Evolutionary conservation across 139 green algal genomes (phyloP).

Genomic region (Micractinium conductrix): DNA sequence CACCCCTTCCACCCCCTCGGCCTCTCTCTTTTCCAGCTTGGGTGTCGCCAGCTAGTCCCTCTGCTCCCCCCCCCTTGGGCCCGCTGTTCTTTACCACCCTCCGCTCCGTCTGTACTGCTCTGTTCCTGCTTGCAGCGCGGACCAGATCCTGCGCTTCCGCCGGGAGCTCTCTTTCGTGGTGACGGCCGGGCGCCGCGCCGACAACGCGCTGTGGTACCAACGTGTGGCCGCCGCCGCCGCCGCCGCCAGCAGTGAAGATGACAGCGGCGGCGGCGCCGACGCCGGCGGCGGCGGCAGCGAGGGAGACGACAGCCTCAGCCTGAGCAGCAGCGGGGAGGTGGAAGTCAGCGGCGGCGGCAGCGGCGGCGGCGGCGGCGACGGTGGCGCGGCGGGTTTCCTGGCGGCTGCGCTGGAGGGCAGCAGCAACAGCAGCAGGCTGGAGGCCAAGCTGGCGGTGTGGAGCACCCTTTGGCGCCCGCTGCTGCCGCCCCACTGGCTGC

Average conservation of each 20-base stretch:
- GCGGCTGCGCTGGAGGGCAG: slow-evolving; percentile 27
- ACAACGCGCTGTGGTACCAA: slow-evolving; percentile 31
- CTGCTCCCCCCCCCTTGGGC: not conserved
- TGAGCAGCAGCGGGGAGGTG: not conserved
- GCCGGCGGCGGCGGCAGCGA: not conserved
- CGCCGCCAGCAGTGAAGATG: not conserved
- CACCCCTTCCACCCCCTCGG: too few relatives aligned
- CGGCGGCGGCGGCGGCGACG: not conserved
- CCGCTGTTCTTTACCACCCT: not conserved
- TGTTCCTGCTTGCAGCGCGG: slow-evolving; percentile 1
- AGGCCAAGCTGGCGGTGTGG: slow-evolving; percentile 37
- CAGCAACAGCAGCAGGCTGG: slow-evolving; percentile 37
- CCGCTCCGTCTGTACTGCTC: not conserved
- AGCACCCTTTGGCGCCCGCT: slow-evolving; percentile 37
- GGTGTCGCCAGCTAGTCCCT: too few relatives aligned
- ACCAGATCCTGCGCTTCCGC: slow-evolving; percentile 25
- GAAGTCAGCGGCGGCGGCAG: not conserved
- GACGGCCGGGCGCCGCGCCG: slow-evolving; percentile 2
- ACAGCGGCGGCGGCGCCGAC: not conserved
- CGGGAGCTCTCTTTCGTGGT: slow-evolving; percentile 8
- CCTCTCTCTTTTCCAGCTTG: too few relatives aligned
- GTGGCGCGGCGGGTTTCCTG: not conserved
- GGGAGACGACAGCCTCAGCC: not conserved
- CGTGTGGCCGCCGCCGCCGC: not conserved
- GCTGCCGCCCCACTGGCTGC: slow-evolving; percentile 37